Conservation (phyloP, 1,284 basidiomycete genomes). For the Phylloporus sp. region DNA sequence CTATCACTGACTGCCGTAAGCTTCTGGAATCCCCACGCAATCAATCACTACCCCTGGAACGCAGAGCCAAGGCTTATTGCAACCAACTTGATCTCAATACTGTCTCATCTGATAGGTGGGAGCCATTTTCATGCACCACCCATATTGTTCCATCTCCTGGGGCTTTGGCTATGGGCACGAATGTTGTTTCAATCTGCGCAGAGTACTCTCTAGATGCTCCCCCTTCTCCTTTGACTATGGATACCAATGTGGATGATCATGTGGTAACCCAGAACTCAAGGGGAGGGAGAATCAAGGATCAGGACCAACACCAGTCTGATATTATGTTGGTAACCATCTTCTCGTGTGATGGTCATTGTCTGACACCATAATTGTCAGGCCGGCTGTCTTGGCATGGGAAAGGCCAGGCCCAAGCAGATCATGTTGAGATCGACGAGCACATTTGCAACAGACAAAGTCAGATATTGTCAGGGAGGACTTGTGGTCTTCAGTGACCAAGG, state of each 20-base stretch:
- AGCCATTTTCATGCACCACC: too few relatives aligned
- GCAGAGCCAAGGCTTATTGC: background rate
- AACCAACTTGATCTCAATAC: too few relatives aligned
- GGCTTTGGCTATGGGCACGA: background rate
- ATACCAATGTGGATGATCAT: background rate
- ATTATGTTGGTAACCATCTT: slow-evolving; percentile 14
- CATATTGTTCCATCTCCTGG: too few relatives aligned
- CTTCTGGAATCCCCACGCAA: background rate
- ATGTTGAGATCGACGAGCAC: background rate
- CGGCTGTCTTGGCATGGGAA: too few relatives aligned
- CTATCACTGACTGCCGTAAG: background rate
- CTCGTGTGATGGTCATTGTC: background rate
- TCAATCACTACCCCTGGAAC: background rate
- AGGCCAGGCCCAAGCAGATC: background rate
- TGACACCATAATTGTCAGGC: slow-evolving; percentile 1
- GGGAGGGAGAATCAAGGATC: background rate
- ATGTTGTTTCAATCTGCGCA: background rate
- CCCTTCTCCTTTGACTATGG: background rate
- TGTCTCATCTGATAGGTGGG: too few relatives aligned
- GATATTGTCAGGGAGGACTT: background rate
- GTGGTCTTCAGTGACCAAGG: background rate
- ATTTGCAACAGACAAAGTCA: background rate
- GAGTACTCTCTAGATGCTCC: slow-evolving; percentile 1
- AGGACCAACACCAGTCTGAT: background rate
- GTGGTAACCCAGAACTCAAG: background rate